Evolutionary conservation across 805 yeast species (phyloP), one percentile per base, ranked within the genome.

Genomic region (Wickerhamiella galacta): DNA sequence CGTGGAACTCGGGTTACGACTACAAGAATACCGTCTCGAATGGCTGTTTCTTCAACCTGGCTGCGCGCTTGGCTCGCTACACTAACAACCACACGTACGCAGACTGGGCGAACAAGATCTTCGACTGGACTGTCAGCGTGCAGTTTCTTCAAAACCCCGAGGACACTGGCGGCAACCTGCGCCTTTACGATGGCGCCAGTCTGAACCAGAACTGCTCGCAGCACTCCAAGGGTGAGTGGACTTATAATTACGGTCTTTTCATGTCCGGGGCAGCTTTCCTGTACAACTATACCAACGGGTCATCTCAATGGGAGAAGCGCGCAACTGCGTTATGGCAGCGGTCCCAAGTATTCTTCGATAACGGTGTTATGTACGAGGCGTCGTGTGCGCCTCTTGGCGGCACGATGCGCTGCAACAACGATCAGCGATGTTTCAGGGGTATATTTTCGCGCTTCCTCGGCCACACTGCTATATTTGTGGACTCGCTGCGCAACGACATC

Each of bases 11-110:
- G 6, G 94, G 94, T 39, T 81, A 80, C 53, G 72, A 76, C 52
- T 81, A 81, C 57, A 81, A 81, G 53, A 82, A 82, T 57, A 58
- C 85, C n/a, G 78, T 81, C 42, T 68, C 90, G n/a, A 81, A 80
- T 52, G 92, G 92, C 3, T 70, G 79, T 43, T 55, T 82, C 33
- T 80, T 82, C 65, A 72, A 75, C 42, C 57, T 81, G 26, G 85
- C 81, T 16, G 90, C 93, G 2, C 66, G 94, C 42, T 65, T 81
- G 43, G 87, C 85, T 2, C 66, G 92, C 46, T 82, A 73, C 56
- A 76, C 90, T 2, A 52, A 49, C 17, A 81, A 82, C 54, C 68
- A 65, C 22, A 61, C 82, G 1, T 82, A 81, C 45, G 68, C 66
- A n/a, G 75, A 73, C 10, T 70, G 75, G 57, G 80, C 85, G 16